Base-by-base conservation (phyloP, 345 rosid species). In the Toxicodendron radicans region DNA sequence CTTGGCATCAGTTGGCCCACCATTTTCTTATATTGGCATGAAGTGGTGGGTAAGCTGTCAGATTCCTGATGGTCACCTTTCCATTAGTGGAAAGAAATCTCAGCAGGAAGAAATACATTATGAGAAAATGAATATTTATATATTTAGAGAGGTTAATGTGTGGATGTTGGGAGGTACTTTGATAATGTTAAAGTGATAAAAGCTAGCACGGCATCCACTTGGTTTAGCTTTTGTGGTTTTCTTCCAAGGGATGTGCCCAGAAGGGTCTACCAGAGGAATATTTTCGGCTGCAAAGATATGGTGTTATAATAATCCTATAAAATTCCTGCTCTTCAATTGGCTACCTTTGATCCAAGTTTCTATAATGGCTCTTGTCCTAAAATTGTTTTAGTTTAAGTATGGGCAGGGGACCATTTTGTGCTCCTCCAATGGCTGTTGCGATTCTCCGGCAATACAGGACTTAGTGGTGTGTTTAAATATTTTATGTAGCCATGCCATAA, bases 21-120 rank as follows among this genome's bases (percentile, higher is more conserved):
- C 77, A 80, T 76, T 48, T 74, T 73, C 79, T 74, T 56, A 16
- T 66, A 32, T 35, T 74, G 27, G 72, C 23, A 74, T 74, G 45
- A 17, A 67, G 78, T 72, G 69, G 83, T 56, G 70, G 73, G 56
- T 75, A 63, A 71, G 83, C 66, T 75, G 85, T 60, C 82, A 70
- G 61, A 78, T 75, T 75, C 70, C 38, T 48, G 64, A 0, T 51
- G 70, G 75, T 51, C 70, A 41, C 76, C 71, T 76, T 73, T 76
- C 85, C 20, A 77, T 73, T 75, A 81, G 85, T 75, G 82, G 87
- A 76, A 84, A 81, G 56, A 80, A 74, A 73, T 64, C 80, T 78
- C 10, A n/a, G 66, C 27, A 45, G 35, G 53, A 51, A 18, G 68
- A 64, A 30, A 27, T 27, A 58, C 20, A 48, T 43, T 71, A 12